phyloP scores from a whole-genome alignment of 2,329 filamentous ascomycete genomes.

The Hypoxylon sp. region DNA sequence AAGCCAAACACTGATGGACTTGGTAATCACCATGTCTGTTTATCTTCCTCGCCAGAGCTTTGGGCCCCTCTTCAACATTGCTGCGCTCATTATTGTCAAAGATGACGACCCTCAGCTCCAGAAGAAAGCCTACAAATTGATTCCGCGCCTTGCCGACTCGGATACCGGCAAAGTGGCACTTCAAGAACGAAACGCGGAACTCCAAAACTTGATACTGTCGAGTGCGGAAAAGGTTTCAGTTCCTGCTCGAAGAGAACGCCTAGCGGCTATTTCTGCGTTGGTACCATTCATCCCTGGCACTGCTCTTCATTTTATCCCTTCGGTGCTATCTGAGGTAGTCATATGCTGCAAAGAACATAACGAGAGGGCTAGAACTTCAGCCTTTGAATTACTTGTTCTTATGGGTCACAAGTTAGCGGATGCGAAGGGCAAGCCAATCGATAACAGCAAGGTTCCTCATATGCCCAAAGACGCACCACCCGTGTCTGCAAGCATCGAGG shows the following conservation, averaged over 20 bases:
- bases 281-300: conserved; percentile 82
- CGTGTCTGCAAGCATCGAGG: conserved; percentile 86
- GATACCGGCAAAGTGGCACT: conserved; percentile 83
- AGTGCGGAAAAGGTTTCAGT: conserved; percentile 88
- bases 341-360: conserved; percentile 98
- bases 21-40: conserved; percentile 95
- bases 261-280: conserved; percentile 85
- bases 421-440: conserved; percentile 78
- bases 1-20: conserved; percentile 94
- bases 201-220: conserved; percentile 84
- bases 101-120: conserved; percentile 91
- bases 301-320: conserved; percentile 93
- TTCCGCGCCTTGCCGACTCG: conserved; percentile 89
- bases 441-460: conserved; percentile 87
- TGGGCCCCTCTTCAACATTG: conserved; percentile 86
- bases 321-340: conserved; percentile 92
- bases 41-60: conserved; percentile 93
- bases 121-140: conserved; percentile 99
- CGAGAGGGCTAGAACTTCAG: conserved; percentile 89
- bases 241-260: conserved; percentile 87
- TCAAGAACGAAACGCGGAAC: conserved; percentile 78
- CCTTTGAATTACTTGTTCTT: conserved; percentile 89
- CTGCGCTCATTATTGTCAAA: conserved; percentile 84
- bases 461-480: conserved; percentile 86
- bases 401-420: conserved; percentile 85